These are phyloP conservation scores for Arabidopsis suecica DNA, from an alignment of 345 rosid species.

Conservation along the genomic window DNA sequence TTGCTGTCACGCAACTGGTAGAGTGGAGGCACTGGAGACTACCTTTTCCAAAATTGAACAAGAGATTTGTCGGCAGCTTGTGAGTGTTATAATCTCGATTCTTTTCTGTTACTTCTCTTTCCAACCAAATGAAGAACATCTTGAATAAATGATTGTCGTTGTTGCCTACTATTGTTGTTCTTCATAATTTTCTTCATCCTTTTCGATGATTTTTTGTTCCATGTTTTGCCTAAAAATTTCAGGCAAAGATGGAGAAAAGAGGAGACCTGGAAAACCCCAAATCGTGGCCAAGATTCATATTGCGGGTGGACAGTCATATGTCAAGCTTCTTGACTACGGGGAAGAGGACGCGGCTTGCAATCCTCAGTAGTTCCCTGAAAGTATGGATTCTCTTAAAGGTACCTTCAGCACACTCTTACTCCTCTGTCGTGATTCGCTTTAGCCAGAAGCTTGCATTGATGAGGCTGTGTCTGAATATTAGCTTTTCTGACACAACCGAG, in stretches of 20 bases:
- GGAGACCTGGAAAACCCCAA: constrained; percentile 74
- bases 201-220: constrained; percentile 2
- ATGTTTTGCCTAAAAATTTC: constrained; percentile 27
- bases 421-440: not conserved
- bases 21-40: constrained; percentile 97
- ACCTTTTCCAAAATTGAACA: constrained; percentile 95
- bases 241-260: constrained; percentile 70
- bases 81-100: constrained; percentile 48
- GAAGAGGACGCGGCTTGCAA: constrained; percentile 80
- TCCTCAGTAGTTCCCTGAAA: constrained; percentile 89
- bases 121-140: constrained; percentile 16
- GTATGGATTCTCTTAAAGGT: constrained; percentile 97
- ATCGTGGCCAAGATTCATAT: constrained; percentile 84
- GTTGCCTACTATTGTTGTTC: constrained; percentile 1
- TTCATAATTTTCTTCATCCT: not conserved
- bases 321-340: constrained; percentile 82
- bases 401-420: constrained; percentile 25
- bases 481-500: not conserved
- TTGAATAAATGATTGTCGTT: not conserved
- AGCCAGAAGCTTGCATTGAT: constrained; percentile 8
- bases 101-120: constrained; percentile 16
- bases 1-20: constrained; percentile 94
- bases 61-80: constrained; percentile 84
- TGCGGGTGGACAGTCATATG: constrained; percentile 90
- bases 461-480: constrained; percentile 14